Evolutionary conservation across 495 filamentous ascomycete genomes (phyloP).

Genomic region (Endocarpon pusillum): DNA sequence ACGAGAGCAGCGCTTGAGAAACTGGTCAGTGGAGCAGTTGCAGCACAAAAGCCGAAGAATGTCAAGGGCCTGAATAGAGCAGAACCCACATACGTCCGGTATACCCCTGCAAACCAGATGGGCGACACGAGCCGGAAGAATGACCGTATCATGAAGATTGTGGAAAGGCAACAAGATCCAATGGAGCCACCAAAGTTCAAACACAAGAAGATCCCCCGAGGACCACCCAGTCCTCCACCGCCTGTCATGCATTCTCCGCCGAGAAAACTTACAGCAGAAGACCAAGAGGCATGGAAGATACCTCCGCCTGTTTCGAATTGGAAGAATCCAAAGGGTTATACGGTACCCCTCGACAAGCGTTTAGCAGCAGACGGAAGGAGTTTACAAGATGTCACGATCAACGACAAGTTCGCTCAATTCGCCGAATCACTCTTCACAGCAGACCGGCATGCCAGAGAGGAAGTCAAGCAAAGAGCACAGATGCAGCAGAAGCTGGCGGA

Average conservation of each 20-base stretch:
- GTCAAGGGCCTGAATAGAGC: slow-evolving; percentile 58
- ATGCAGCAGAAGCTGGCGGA: slow-evolving; percentile 97
- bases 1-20: slow-evolving; percentile 71
- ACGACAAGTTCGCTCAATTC: slow-evolving; percentile 97
- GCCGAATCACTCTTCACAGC: slow-evolving; percentile 87
- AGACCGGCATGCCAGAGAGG: slow-evolving; percentile 85
- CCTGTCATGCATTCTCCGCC: slow-evolving; percentile 94
- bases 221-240: slow-evolving; percentile 80
- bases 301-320: slow-evolving; percentile 91
- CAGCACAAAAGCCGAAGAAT: slow-evolving; percentile 90
- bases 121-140: slow-evolving; percentile 75
- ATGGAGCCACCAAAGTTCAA: slow-evolving; percentile 99
- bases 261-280: slow-evolving; percentile 85
- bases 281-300: slow-evolving; percentile 94
- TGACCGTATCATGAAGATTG: slow-evolving; percentile 96
- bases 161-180: slow-evolving; percentile 83
- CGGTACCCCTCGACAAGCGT: slow-evolving; percentile 89
- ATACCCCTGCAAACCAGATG: slow-evolving; percentile 95
- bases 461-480: slow-evolving; percentile 75
- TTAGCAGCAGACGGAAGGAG: slow-evolving; percentile 90
- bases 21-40: slow-evolving; percentile 70
- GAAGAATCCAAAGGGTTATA: slow-evolving; percentile 99
- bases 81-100: slow-evolving; percentile 86
- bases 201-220: slow-evolving; percentile 88
- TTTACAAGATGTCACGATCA: slow-evolving; percentile 88